Evolutionary conservation across 352 stramenopile genomes (phyloP).

Genomic region (Phytophthora palmivora): DNA sequence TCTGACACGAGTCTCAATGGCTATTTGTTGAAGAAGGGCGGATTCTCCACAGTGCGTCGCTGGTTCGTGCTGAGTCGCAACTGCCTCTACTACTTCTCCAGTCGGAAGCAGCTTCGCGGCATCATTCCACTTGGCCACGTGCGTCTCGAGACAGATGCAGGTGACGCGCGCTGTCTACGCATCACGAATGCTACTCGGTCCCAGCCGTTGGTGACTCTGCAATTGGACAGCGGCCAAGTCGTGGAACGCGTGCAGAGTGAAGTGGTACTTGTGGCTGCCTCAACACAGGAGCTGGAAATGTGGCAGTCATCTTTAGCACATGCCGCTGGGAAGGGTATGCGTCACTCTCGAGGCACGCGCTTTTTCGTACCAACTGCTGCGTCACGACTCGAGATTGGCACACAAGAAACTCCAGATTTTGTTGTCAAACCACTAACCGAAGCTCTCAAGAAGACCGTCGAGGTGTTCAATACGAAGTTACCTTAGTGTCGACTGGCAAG

Average conservation of each 20-base stretch:
- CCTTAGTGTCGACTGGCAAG: slow-evolving; percentile 32
- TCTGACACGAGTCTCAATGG: slow-evolving; percentile 90
- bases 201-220: slow-evolving; percentile 76
- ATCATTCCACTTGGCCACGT: slow-evolving; percentile 88
- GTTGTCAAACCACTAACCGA: slow-evolving; percentile 76
- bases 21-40: slow-evolving; percentile 84
- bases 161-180: slow-evolving; percentile 61
- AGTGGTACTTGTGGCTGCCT: slow-evolving; percentile 76
- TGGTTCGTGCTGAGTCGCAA: slow-evolving; percentile 91
- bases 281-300: slow-evolving; percentile 86
- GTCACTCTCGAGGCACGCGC: slow-evolving; percentile 80
- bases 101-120: slow-evolving; percentile 78
- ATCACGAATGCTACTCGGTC: slow-evolving; percentile 70
- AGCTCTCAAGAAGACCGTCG: slow-evolving; percentile 81
- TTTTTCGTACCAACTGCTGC: slow-evolving; percentile 87
- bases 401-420: slow-evolving; percentile 79
- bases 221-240: slow-evolving; percentile 86
- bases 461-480: slow-evolving; percentile 86
- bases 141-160: slow-evolving; percentile 67
- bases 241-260: slow-evolving; percentile 81
- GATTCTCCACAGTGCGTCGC: slow-evolving; percentile 80
- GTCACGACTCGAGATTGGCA: slow-evolving; percentile 84
- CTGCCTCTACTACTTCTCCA: slow-evolving; percentile 91
- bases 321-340: slow-evolving; percentile 79
- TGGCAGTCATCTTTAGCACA: slow-evolving; percentile 89